These are phyloP conservation scores for Venturia asperata DNA, from an alignment of 2,329 filamentous ascomycete species.

Conservation along the genomic window DNA sequence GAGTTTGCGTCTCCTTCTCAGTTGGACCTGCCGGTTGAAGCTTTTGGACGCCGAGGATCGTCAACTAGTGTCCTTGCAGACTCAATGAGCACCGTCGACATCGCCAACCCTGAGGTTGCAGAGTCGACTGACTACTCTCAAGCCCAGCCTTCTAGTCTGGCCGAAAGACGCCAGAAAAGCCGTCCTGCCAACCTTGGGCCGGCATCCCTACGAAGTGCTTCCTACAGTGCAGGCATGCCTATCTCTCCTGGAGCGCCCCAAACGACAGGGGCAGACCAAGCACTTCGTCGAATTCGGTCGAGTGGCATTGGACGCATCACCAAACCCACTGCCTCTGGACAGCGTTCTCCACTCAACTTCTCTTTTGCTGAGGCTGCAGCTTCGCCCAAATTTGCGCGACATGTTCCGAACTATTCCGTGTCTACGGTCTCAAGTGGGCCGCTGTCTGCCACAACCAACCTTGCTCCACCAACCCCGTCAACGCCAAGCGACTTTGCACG, in stretches of 20 bases:
- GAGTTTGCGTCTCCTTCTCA: slow-evolving; percentile 5
- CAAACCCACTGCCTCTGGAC: slow-evolving; percentile 40
- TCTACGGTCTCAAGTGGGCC: slow-evolving; percentile 23
- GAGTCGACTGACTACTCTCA: slow-evolving; percentile 20
- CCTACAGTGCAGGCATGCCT: slow-evolving; percentile 36
- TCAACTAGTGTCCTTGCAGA: slow-evolving; percentile 34
- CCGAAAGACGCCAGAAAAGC: slow-evolving; percentile 34
- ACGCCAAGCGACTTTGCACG: slow-evolving; percentile 38
- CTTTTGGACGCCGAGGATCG: slow-evolving; percentile 23
- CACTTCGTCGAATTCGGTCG: slow-evolving; percentile 43
- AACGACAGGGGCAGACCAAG: slow-evolving; percentile 28
- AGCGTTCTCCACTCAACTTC: slow-evolving; percentile 41
- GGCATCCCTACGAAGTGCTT: slow-evolving; percentile 36
- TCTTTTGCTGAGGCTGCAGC: slow-evolving; percentile 42
- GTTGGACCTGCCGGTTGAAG: neutral
- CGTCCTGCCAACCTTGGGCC: slow-evolving; percentile 35
- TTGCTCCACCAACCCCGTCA: slow-evolving; percentile 42
- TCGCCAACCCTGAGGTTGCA: slow-evolving; percentile 26
- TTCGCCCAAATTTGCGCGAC: slow-evolving; percentile 39
- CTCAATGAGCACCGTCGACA: slow-evolving; percentile 34
- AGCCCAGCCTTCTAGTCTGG: slow-evolving; percentile 32
- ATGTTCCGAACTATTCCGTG: slow-evolving; percentile 32
- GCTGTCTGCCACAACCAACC: slow-evolving; percentile 30
- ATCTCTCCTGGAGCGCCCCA: slow-evolving; percentile 31
- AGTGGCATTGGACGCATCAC: slow-evolving; percentile 43